Evolutionary conservation across 129 eudicot genomes (phyloP).

Genomic region (Oenanthe sinensis): DNA sequence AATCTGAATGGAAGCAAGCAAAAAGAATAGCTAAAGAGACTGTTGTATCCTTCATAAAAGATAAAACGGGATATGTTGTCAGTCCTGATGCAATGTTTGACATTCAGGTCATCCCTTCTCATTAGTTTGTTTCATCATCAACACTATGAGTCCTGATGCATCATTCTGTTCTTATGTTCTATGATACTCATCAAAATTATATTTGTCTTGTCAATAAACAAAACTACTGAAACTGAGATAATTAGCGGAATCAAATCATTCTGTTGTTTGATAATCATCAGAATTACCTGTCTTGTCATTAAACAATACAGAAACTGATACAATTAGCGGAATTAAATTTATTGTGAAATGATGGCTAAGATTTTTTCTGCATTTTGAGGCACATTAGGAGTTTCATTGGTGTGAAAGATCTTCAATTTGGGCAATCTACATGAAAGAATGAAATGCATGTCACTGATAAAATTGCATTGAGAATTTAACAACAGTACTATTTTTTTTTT

Average conservation of each 20-base stretch:
- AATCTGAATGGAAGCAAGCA: conserved; percentile 84
- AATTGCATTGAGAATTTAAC: too few relatives aligned
- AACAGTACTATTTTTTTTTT: too few relatives aligned
- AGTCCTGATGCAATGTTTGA: conserved; percentile 92
- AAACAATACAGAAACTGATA: too few relatives aligned
- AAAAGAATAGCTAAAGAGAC: conserved; percentile 59
- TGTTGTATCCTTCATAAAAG: conserved; percentile 60
- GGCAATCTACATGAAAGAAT: neutral
- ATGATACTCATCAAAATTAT: neutral
- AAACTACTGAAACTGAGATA: neutral
- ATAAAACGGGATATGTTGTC: conserved; percentile 78
- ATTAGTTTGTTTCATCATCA: neutral
- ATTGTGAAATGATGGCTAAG: neutral
- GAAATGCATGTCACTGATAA: neutral
- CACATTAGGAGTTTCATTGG: neutral
- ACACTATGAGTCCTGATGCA: neutral
- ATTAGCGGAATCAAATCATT: neutral
- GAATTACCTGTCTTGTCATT: too few relatives aligned
- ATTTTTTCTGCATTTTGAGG: neutral
- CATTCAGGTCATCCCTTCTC: conserved; percentile 50
- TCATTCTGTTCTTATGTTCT: neutral
- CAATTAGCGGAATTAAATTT: neutral
- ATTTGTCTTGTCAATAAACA: neutral
- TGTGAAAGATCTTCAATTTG: neutral
- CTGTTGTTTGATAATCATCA: too few relatives aligned